Percentiles rank a stretch among this genome's conserved stretches.
Conservation (phyloP, 1,139 yeast genomes). For the Suzukiozyma palmioleophila region DNA sequence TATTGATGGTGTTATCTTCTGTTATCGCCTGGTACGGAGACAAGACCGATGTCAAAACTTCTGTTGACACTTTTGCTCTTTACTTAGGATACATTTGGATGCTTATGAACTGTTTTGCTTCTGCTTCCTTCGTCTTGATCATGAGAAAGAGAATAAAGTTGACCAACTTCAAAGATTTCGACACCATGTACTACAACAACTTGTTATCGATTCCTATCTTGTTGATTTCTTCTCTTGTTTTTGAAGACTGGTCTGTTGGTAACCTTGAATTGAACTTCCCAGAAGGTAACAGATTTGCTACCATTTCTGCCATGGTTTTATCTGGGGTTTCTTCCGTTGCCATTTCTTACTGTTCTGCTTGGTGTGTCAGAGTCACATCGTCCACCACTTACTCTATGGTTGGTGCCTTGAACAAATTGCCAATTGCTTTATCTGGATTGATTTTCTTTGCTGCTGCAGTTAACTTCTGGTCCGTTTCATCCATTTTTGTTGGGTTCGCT, state of each 20-base stretch:
- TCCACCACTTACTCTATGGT: constrained; percentile 99
- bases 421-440: constrained; percentile 92
- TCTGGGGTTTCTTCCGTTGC: constrained; percentile 95
- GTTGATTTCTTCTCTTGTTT: constrained; percentile 62
- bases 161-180: constrained; percentile 95
- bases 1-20: constrained; percentile 89
- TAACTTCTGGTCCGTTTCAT: constrained; percentile 85
- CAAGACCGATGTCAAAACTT: constrained; percentile 38
- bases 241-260: constrained; percentile 90
- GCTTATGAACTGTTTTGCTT: constrained; percentile 88
- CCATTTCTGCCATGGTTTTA: constrained; percentile 77
- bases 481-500: constrained; percentile 86
- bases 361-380: constrained; percentile 99
- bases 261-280: constrained; percentile 81
- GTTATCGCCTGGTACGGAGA: constrained; percentile 95
- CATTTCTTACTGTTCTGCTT: constrained; percentile 96
- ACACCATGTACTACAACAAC: constrained; percentile 98
- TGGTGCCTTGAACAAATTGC: constrained; percentile 96
- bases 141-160: constrained; percentile 97
- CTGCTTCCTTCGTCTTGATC: constrained; percentile 88
- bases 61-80: constrained; percentile 42
- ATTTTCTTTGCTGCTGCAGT: constrained; percentile 92
- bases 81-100: constrained; percentile 95
- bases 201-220: constrained; percentile 87
- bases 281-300: constrained; percentile 56